These are phyloP conservation scores for Rhypophila decipiens DNA, from an alignment of 495 filamentous ascomycete genomes.

Conservation along the genomic window DNA sequence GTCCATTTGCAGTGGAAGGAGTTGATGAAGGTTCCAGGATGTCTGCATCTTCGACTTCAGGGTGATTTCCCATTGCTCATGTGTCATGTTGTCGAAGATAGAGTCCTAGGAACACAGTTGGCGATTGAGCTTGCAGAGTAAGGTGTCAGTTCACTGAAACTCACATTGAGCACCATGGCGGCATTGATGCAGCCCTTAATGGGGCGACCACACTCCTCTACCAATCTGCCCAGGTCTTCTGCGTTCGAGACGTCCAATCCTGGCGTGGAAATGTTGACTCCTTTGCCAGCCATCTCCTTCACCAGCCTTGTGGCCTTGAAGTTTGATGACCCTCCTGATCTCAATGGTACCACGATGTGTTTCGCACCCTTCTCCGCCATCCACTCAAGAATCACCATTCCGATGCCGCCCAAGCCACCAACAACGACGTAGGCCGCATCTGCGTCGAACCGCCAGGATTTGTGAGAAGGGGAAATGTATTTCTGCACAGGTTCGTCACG, in stretches of 20 bases:
- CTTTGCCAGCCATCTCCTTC: no score
- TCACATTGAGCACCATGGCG: no score
- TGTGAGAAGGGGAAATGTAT: not conserved
- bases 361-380: not conserved
- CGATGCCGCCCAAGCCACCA: not conserved
- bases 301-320: no score
- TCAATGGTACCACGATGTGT: not conserved
- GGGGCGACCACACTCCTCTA: not conserved
- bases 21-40: constrained; percentile 29
- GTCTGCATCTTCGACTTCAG: no score
- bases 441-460: not conserved
- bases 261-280: no score
- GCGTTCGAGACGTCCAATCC: not conserved
- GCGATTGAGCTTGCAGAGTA: no score
- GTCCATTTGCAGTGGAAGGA: constrained; percentile 34
- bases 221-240: not conserved
- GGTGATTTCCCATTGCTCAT: no score
- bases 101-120: no score
- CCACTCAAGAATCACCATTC: not conserved
- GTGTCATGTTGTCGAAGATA: no score
- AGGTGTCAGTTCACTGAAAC: no score
- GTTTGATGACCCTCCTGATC: no score
- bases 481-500: not conserved
- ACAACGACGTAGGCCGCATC: not conserved
- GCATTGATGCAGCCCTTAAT: no score